A percentile compares a stretch with the other conserved stretches of the same genome.
Conservation (phyloP, 805 yeast species). For the Kluyveromyces siamensis region DNA sequence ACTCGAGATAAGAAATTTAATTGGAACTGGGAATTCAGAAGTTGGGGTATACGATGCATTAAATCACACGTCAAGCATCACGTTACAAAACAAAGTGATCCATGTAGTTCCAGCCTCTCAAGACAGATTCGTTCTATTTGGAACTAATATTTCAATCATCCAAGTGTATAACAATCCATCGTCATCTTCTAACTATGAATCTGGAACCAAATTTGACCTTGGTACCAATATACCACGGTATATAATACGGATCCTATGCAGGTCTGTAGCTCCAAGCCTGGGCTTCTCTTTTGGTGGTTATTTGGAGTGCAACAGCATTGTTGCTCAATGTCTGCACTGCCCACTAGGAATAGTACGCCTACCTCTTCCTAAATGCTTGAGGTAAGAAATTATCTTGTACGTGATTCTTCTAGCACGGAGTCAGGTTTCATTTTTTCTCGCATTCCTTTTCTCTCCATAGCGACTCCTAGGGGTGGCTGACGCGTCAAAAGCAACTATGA, state of each 20-base stretch:
- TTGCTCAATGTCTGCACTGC: neutral
- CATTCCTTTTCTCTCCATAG: neutral
- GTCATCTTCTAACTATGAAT: too few relatives aligned
- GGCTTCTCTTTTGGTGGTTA: neutral
- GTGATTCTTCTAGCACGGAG: neutral
- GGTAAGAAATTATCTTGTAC: too few relatives aligned
- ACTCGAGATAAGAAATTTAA: neutral
- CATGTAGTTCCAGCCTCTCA: slow-evolving; percentile 1
- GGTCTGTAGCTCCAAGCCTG: neutral
- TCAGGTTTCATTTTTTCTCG: neutral
- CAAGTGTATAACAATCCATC: neutral
- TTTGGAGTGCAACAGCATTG: neutral
- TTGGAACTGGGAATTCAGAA: neutral
- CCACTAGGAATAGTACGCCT: neutral
- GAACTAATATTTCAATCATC: neutral
- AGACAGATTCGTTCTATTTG: slow-evolving; percentile 1
- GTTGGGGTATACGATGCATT: neutral
- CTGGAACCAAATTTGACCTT: neutral
- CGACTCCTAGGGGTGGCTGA: too few relatives aligned
- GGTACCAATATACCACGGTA: neutral
- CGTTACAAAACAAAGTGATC: neutral
- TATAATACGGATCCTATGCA: neutral
- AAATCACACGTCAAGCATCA: neutral
- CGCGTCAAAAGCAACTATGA: too few relatives aligned
- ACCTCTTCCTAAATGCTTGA: neutral